Evolutionary conservation across 306 rosid genomes (phyloP).

Genomic region (Crataegus laevigata): DNA sequence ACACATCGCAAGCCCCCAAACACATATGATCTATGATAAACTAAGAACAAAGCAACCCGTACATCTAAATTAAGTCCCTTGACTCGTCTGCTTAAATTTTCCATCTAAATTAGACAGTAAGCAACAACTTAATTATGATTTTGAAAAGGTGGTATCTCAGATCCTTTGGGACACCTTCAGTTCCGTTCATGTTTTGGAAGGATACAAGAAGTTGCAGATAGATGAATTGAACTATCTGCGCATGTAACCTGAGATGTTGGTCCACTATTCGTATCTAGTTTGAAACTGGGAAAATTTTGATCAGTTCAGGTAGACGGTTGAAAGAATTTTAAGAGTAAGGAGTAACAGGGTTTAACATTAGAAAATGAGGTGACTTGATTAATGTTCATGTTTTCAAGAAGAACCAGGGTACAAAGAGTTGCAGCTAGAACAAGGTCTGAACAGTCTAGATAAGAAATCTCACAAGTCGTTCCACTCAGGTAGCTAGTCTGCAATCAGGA

Average conservation of each 20-base stretch:
- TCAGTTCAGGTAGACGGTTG: background rate
- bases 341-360: background rate
- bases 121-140: background rate
- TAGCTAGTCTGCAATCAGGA: background rate
- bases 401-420: background rate
- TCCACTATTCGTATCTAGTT: background rate
- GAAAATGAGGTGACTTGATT: background rate
- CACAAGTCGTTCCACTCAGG: background rate
- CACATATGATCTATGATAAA: background rate
- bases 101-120: background rate
- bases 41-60: no score
- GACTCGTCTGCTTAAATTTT: background rate
- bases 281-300: background rate
- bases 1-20: background rate
- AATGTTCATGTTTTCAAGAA: background rate
- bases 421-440: background rate
- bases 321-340: background rate
- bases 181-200: background rate
- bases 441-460: background rate
- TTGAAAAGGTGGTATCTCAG: background rate
- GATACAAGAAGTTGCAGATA: background rate
- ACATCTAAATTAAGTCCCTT: background rate
- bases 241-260: background rate
- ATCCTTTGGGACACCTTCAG: background rate
- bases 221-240: background rate